Conservation (phyloP, 1,284 basidiomycete genomes). For the Chalciporus sp. region DNA sequence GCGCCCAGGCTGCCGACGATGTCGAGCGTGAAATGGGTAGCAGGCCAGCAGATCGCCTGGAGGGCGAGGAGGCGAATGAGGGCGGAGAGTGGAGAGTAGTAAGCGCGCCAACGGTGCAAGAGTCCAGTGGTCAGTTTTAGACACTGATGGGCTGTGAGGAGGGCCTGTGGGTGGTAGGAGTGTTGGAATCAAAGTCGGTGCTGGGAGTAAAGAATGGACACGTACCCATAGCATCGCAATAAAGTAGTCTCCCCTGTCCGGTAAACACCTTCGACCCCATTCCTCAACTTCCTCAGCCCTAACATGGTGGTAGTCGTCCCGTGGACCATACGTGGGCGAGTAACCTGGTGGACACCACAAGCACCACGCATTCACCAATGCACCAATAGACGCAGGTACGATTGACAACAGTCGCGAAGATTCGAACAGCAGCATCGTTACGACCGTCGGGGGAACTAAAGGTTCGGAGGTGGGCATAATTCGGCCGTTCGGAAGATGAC, state of each 20-base stretch:
- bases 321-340: constrained; percentile 14
- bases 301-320: constrained; percentile 3
- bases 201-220: constrained; percentile 7
- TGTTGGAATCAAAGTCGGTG: background rate
- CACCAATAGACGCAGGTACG: constrained; percentile 70
- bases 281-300: background rate
- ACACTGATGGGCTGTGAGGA: constrained; percentile 83
- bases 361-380: constrained; percentile 59
- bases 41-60: constrained; percentile 88
- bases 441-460: constrained; percentile 43
- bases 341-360: constrained; percentile 44
- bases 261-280: constrained; percentile 30
- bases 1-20: constrained; percentile 51
- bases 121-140: constrained; percentile 79
- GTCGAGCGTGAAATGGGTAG: constrained; percentile 75
- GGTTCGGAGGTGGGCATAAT: constrained; percentile 50
- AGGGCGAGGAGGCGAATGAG: constrained; percentile 82
- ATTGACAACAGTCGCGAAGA: constrained; percentile 65
- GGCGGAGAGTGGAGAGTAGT: constrained; percentile 79
- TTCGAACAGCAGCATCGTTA: constrained; percentile 47
- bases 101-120: constrained; percentile 77
- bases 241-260: constrained; percentile 60
- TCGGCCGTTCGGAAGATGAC: constrained; percentile 63
- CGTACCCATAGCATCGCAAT: constrained; percentile 71
- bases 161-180: constrained; percentile 45